Conservation (phyloP, 208 protist genomes). For the Crithidia mellificae region DNA sequence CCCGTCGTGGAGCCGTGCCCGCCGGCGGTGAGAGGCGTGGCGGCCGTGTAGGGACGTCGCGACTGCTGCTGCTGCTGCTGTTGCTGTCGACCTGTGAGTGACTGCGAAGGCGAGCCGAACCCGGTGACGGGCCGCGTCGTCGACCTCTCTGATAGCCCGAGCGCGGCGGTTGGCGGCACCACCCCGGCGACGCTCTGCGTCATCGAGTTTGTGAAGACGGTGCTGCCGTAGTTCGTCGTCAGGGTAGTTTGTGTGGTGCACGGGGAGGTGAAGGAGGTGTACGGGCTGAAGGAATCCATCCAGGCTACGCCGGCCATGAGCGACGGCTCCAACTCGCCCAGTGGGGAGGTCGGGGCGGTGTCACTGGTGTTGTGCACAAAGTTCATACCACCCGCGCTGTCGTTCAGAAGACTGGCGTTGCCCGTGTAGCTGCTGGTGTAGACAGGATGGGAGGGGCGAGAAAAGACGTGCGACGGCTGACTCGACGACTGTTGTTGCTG, state of each 20-base stretch:
- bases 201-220: conserved; percentile 11
- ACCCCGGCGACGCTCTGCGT: neutral
- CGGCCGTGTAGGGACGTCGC: conserved; percentile 5
- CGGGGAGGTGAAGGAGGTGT: conserved; percentile 13
- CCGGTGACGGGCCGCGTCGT: neutral
- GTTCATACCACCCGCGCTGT: conserved; percentile 13
- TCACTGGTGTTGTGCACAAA: neutral
- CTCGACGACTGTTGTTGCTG: conserved; percentile 1
- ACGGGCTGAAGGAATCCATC: conserved; percentile 17
- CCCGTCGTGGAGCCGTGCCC: no score
- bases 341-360: conserved; percentile 8
- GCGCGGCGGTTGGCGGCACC: neutral
- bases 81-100: neutral
- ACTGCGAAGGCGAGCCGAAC: conserved; percentile 14
- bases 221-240: conserved; percentile 16
- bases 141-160: neutral
- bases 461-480: neutral
- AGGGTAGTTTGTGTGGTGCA: conserved; percentile 15
- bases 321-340: conserved; percentile 19
- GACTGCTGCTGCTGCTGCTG: no score
- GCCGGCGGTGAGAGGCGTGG: neutral
- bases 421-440: neutral
- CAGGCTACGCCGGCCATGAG: conserved; percentile 28
- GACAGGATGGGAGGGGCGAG: neutral
- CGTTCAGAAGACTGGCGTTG: conserved; percentile 3